Conservation (phyloP, 108 stramenopile genomes). For the Epithemia pelagica region DNA sequence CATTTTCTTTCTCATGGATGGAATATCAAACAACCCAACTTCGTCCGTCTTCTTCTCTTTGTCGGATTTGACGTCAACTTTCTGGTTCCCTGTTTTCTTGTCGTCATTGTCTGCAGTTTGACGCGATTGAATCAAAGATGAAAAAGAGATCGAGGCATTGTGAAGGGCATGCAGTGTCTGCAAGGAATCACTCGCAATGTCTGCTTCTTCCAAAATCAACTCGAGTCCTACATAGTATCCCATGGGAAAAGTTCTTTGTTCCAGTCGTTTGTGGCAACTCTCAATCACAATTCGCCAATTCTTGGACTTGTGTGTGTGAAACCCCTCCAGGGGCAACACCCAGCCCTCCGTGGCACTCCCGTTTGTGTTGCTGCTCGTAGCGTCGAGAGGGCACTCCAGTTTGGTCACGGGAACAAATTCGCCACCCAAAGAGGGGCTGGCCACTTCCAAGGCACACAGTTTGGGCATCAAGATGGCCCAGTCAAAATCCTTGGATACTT, state of each 20-base stretch:
- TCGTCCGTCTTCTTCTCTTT: slow-evolving; percentile 1
- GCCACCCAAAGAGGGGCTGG: slow-evolving; percentile 37
- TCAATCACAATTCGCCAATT: slow-evolving; percentile 35
- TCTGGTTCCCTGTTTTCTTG: no score
- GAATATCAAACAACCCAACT: no score
- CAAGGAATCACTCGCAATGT: slow-evolving; percentile 42
- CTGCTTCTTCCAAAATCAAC: slow-evolving; percentile 41
- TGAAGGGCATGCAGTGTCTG: slow-evolving; percentile 51
- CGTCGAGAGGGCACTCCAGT: slow-evolving; percentile 12
- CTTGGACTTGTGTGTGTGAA: slow-evolving; percentile 49
- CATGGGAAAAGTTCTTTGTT: neutral
- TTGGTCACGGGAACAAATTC: slow-evolving; percentile 44
- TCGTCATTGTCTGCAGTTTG: neutral
- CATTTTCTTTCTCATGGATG: slow-evolving; percentile 20
- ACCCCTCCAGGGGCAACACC: no score
- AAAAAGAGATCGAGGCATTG: slow-evolving; percentile 34
- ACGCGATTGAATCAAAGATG: slow-evolving; percentile 3
- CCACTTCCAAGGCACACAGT: slow-evolving; percentile 41
- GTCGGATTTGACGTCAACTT: neutral
- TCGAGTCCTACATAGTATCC: slow-evolving; percentile 34
- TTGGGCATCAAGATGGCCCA: slow-evolving; percentile 27
- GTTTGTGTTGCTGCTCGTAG: slow-evolving; percentile 2
- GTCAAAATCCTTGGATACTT: neutral
- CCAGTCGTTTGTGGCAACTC: neutral
- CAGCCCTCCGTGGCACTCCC: slow-evolving; percentile 25